Evolutionary conservation across 805 yeast genomes (phyloP), one percentile per base, ranked within the genome.

Genomic region (Lipomyces chichibuensis): DNA sequence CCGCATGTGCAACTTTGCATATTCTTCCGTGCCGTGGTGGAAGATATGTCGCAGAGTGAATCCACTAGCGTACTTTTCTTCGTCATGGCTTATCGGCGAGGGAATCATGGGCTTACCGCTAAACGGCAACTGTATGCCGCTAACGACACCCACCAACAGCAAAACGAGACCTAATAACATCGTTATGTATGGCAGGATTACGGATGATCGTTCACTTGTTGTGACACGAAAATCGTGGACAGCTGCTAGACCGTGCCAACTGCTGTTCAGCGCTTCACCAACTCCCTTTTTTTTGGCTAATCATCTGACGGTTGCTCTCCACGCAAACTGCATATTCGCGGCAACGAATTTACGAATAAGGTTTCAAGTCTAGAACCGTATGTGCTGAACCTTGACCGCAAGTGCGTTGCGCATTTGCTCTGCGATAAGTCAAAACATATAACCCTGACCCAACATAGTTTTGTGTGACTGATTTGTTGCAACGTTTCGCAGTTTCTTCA

Each of bases 21-120:
- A 25, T 23, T 62, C 66, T 3, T 61, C 64, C 9, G 72, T 60
- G 27, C 71, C 72, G 49, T 69, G 72, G 32, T 69, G 72, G 59
- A 64, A 67, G 6, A 69, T 58, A 29, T 69, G 72, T 33, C 71
- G 59, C 53, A 69, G 63, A 6, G 68, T 64, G 55, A 69, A 69
- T 32, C 70, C 71, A 25, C 57, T 9, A 1, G 71, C 67, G 55
- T 66, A 66, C n/a, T 14, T 57, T 14, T 5, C 32, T 23, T 52
- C 55, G 17, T 20, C 49, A 35, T 1, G 49, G 53, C 62, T 52
- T 52, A 52, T 52, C 55, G 55, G 55, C 27, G 17, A 17, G 7
- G 55, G 52, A 60, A 27, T n/a, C 39, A 54, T 46, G 25, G 65
- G 65, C 51, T 52, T 62, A 29, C 61, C 65, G 5, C 62, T 57